These are phyloP conservation scores for Panus rudis DNA, from an alignment of 768 basidiomycete species.

Conservation along the genomic window DNA sequence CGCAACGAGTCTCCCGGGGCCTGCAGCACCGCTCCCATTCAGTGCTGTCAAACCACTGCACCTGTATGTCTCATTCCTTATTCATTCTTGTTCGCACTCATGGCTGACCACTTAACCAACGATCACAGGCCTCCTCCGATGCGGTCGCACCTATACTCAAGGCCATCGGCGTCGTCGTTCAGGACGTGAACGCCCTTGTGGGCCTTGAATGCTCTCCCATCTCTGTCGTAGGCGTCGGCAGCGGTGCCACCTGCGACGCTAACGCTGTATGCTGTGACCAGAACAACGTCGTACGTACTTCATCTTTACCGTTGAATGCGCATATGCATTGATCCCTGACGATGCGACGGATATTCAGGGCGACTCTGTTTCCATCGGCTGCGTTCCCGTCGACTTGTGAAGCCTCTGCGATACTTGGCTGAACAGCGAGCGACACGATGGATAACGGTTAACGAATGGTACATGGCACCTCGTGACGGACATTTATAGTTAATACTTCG, in stretches of 20 bases:
- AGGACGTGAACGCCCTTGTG: constrained; percentile 9
- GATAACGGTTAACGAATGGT: no score
- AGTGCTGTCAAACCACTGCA: no score
- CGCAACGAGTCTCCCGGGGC: neutral
- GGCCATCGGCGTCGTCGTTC: constrained; percentile 8
- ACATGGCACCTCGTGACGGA: no score
- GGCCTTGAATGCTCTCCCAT: constrained; percentile 13
- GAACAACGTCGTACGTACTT: constrained; percentile 10
- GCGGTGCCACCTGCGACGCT: constrained; percentile 7
- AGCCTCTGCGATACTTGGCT: no score
- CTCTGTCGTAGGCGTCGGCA: constrained; percentile 11
- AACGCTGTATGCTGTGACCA: constrained; percentile 14
- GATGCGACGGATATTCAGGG: no score
- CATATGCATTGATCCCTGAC: neutral
- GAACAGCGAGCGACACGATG: no score
- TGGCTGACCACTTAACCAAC: no score
- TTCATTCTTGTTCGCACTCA: no score
- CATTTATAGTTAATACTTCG: no score
- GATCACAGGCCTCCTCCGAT: constrained; percentile 6
- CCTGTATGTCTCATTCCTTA: no score
- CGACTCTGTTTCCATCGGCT: constrained; percentile 10
- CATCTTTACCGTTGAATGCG: no score
- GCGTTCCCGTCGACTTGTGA: constrained; percentile 11
- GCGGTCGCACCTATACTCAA: neutral
- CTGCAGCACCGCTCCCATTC: neutral